These are phyloP conservation scores for Ophiostoma novo-ulmi DNA, from an alignment of 2,329 filamentous ascomycete species.

Conservation along the genomic window DNA sequence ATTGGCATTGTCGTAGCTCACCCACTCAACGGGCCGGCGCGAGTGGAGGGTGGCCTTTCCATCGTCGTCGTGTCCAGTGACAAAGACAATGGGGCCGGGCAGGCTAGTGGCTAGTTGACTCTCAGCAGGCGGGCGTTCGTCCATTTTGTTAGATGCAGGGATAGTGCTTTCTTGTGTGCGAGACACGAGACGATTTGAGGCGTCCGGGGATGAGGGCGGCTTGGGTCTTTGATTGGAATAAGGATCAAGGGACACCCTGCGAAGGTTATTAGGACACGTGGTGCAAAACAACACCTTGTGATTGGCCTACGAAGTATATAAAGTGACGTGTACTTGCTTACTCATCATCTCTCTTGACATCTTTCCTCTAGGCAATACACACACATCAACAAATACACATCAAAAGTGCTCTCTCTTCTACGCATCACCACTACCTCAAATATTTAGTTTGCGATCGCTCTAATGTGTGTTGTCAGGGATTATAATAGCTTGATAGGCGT, in stretches of 20 bases:
- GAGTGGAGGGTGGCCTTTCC: constrained; percentile 27
- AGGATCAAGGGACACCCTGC: too few relatives aligned
- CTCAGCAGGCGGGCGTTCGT: constrained; percentile 4
- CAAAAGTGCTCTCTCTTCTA: too few relatives aligned
- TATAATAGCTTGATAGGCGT: background rate
- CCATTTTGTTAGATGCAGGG: background rate
- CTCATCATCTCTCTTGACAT: too few relatives aligned
- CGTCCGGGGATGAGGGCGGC: background rate
- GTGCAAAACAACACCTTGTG: too few relatives aligned
- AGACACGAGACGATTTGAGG: background rate
- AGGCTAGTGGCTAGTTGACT: constrained; percentile 19
- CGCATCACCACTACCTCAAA: too few relatives aligned
- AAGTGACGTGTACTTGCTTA: too few relatives aligned
- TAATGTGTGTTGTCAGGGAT: background rate
- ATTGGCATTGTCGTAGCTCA: constrained; percentile 17
- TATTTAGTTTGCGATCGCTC: too few relatives aligned
- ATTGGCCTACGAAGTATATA: too few relatives aligned
- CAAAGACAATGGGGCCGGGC: constrained; percentile 24
- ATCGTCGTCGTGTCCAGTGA: constrained; percentile 26
- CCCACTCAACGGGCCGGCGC: constrained; percentile 24
- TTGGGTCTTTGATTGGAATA: background rate
- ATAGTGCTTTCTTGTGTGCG: background rate
- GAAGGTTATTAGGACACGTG: too few relatives aligned
- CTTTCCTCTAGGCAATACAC: too few relatives aligned
- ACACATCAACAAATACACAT: too few relatives aligned